Percentiles rank a stretch among this genome's conserved stretches.
These are phyloP conservation scores for Schizophyllum amplum DNA, from an alignment of 1,284 basidiomycete species.

Conservation along the genomic window DNA sequence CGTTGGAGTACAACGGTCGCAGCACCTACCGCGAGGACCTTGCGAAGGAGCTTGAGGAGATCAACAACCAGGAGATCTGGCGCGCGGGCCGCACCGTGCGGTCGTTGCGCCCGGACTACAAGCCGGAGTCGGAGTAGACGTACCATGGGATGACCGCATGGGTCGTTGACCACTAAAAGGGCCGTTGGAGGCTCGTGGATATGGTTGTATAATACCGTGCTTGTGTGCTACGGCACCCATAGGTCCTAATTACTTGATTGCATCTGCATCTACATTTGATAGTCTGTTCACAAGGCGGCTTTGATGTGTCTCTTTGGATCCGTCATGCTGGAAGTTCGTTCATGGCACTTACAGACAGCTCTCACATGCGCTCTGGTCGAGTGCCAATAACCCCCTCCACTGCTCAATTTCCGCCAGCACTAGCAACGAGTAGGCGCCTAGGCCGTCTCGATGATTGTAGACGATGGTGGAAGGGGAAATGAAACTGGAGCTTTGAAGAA, in stretches of 20 bases:
- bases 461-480: too few species aligned
- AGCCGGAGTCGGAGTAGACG: slow-evolving; percentile 34
- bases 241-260: not conserved
- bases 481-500: too few species aligned
- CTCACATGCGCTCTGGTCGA: too few species aligned
- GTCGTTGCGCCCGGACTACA: slow-evolving; percentile 72
- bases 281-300: too few species aligned
- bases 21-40: slow-evolving; percentile 92
- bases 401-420: too few species aligned
- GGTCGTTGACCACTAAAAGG: not conserved
- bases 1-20: slow-evolving; percentile 93
- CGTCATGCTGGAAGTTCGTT: too few species aligned
- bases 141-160: not conserved
- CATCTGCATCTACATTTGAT: too few species aligned
- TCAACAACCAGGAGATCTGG: slow-evolving; percentile 98
- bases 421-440: too few species aligned
- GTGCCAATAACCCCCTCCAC: too few species aligned
- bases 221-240: not conserved
- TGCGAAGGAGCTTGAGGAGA: slow-evolving; percentile 89
- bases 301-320: too few species aligned
- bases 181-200: not conserved
- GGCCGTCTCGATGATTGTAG: too few species aligned
- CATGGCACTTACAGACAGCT: too few species aligned
- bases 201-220: not conserved
- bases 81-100: slow-evolving; percentile 80